phyloP scores from a whole-genome alignment of 2,329 filamentous ascomycete species.

The Trichoderma koningiopsis region DNA sequence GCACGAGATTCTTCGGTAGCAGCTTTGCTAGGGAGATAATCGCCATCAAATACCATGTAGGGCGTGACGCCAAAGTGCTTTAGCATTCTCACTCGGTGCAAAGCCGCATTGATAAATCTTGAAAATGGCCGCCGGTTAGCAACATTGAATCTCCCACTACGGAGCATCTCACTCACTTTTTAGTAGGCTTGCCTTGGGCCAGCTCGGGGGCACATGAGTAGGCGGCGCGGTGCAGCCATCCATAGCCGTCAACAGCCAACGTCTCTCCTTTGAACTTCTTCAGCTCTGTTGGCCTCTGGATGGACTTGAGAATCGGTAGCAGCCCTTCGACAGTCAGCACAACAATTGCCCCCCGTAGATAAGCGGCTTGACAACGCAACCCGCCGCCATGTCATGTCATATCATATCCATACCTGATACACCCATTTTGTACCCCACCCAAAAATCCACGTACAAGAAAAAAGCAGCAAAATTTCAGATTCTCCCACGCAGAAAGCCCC shows the following conservation, averaged over 20 bases:
- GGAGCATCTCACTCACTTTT: constrained; percentile 61
- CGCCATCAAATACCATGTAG: constrained; percentile 94
- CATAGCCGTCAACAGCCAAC: constrained; percentile 94
- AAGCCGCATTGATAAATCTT: constrained; percentile 86
- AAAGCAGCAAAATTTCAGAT: neutral
- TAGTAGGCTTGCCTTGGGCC: constrained; percentile 83
- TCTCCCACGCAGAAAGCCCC: neutral
- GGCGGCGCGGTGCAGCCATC: constrained; percentile 94
- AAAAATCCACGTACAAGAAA: neutral
- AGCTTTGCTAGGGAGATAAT: constrained; percentile 91
- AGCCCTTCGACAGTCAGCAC: constrained; percentile 61
- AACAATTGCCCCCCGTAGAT: neutral
- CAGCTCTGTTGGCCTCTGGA: constrained; percentile 83
- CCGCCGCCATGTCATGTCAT: neutral
- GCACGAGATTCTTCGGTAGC: constrained; percentile 78
- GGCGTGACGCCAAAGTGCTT: constrained; percentile 92
- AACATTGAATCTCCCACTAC: neutral
- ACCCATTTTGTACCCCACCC: constrained; percentile 37
- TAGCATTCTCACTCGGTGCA: constrained; percentile 91
- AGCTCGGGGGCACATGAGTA: constrained; percentile 89
- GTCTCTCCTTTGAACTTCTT: constrained; percentile 87
- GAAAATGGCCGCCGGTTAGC: constrained; percentile 2
- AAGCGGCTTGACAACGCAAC: neutral
- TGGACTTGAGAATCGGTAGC: constrained; percentile 90
- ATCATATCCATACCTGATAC: constrained; percentile 39